Conservation (phyloP, 352 stramenopile species). For the Phytophthora litchii region DNA sequence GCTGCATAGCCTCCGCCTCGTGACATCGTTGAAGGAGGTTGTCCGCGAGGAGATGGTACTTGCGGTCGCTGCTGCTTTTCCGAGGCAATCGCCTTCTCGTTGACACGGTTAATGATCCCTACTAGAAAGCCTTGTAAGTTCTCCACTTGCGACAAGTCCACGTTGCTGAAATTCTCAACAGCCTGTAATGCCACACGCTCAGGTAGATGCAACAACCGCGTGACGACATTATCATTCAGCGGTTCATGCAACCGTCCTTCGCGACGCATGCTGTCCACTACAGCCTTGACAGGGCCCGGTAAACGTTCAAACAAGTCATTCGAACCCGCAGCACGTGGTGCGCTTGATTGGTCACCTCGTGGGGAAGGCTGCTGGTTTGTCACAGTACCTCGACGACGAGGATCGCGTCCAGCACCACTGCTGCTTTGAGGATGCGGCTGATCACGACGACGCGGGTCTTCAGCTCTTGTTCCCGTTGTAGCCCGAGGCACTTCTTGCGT, state of each 20-base stretch:
- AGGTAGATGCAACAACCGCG: conserved; percentile 67
- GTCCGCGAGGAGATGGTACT: conserved; percentile 29
- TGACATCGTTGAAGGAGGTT: conserved; percentile 12
- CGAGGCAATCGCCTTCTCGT: conserved; percentile 59
- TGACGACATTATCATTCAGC: conserved; percentile 82
- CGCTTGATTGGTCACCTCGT: conserved; percentile 8
- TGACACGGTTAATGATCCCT: conserved; percentile 85
- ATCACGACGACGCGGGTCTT: conserved; percentile 47
- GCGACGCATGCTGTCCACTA: conserved; percentile 61
- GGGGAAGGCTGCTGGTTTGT: conserved; percentile 20
- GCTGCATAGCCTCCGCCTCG: conserved; percentile 19
- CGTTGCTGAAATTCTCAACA: conserved; percentile 82
- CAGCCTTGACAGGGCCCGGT: conserved; percentile 44
- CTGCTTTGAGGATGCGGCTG: conserved; percentile 18
- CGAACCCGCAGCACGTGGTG: conserved; percentile 6
- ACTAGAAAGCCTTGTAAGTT: conserved; percentile 85
- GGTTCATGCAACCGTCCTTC: conserved; percentile 59
- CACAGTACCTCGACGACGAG: conserved; percentile 39
- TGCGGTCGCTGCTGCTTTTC: conserved; percentile 45
- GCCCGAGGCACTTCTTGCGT: conserved; percentile 7
- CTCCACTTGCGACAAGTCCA: conserved; percentile 73
- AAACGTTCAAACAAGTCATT: conserved; percentile 72
- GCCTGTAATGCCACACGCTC: conserved; percentile 66
- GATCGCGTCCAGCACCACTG: conserved; percentile 36
- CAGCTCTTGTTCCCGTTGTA: conserved; percentile 13